Percentiles rank a stretch among this genome's conserved stretches.
phyloP scores from a whole-genome alignment of 2,329 filamentous ascomycete genomes.

The Fusarium anthophilum region DNA sequence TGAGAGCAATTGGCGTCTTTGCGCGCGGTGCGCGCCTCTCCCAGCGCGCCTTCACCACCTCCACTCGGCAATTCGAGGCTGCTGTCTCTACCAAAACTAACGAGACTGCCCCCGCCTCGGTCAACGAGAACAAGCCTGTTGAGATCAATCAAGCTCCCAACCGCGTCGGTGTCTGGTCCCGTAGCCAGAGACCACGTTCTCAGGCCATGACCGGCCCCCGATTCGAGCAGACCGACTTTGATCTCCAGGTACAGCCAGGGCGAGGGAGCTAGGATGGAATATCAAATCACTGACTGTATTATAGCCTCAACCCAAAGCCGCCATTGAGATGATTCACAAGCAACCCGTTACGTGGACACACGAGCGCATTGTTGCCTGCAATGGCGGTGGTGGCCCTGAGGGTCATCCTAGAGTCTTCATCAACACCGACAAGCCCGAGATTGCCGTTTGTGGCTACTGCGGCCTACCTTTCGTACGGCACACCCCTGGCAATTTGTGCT shows the following conservation, averaged over 20 bases:
- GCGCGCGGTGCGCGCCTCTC: slow-evolving; percentile 56
- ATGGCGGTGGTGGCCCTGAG: slow-evolving; percentile 88
- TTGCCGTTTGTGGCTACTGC: slow-evolving; percentile 90
- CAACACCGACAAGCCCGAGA: slow-evolving; percentile 97
- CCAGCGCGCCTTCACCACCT: slow-evolving; percentile 59
- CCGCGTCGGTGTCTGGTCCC: slow-evolving; percentile 80
- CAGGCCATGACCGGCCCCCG: slow-evolving; percentile 91
- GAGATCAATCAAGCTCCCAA: slow-evolving; percentile 85
- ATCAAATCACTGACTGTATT: slow-evolving; percentile 31
- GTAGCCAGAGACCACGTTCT: slow-evolving; percentile 82
- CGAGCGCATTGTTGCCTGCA: slow-evolving; percentile 82
- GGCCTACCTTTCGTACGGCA: slow-evolving; percentile 88
- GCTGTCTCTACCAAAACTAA: slow-evolving; percentile 51
- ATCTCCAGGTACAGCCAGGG: slow-evolving; percentile 76
- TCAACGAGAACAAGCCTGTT: slow-evolving; percentile 54
- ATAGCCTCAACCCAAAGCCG: slow-evolving; percentile 87
- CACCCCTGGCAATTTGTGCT: neutral
- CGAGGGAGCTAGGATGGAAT: neutral
- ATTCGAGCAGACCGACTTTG: slow-evolving; percentile 97
- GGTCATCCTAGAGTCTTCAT: slow-evolving; percentile 96
- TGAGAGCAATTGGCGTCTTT: slow-evolving; percentile 56
- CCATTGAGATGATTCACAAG: slow-evolving; percentile 96
- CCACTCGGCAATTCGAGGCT: slow-evolving; percentile 58
- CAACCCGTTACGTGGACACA: slow-evolving; percentile 94
- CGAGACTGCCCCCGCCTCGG: slow-evolving; percentile 55